Base-by-base conservation (phyloP, 768 basidiomycete species). In the Russula sp. region DNA sequence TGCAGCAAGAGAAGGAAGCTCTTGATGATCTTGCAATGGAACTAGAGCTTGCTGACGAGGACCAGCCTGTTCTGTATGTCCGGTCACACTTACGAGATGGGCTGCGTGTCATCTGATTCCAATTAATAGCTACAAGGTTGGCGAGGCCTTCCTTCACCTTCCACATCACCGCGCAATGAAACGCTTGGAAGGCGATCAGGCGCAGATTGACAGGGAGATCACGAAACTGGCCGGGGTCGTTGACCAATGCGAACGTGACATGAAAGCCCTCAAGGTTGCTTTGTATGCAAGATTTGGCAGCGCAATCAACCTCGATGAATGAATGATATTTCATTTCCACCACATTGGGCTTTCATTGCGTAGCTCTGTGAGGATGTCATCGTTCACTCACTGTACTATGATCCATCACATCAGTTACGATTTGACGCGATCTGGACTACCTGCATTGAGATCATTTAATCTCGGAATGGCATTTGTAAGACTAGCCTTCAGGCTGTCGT, bases 251-350 rank as follows among this genome's bases (percentile, higher is more conserved):
- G 86, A 90, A 67, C 77, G 73, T 36, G 76, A 83, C 68, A 92
- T 93, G 90, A 87, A 88, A 69, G 81, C 81, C 55, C 82, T 93
- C 47, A 94, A 94, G 71, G 80, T 88, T 45, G 70, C 77, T 0
- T 70, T 94, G 58, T 97, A 97, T 69, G 90, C 90, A 32, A 95
- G 94, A 74, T 98, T 98, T 71, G 94, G 94, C 20, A 83, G 81
- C 45, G 88, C 93, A 42, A 96, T 96, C 74, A 97, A 97, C 73
- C 81, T 97, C 49, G 93, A 96, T 71, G 90, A 90, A 70, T 88
- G 69, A 70, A 47, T 49, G 51, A 20, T 42, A 16, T 42, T 46
- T 35, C 39, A 13, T 25, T 38, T 18, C 53, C 16, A 11, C 41
- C 29, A 25, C n/a, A n/a, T 36, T 14, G 45, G 34, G 25, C 56